phyloP scores from a whole-genome alignment of 2,329 filamentous ascomycete genomes.

The Botrytis cinerea region DNA sequence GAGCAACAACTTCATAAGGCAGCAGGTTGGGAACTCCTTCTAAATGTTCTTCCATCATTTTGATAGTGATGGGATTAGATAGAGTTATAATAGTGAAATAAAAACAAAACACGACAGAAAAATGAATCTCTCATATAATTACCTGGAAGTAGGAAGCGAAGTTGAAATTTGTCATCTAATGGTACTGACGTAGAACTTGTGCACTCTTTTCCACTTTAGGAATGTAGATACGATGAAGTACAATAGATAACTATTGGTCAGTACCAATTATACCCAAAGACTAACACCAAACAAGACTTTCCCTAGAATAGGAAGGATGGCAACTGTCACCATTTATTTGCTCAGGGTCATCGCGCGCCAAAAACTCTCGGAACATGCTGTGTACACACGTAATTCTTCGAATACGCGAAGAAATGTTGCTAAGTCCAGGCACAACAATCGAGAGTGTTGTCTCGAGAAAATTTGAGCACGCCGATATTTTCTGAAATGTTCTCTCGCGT shows the following conservation, averaged over 20 bases:
- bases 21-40: not conserved
- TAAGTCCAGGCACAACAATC: too few relatives aligned
- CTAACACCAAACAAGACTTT: not conserved
- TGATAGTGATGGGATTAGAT: not conserved
- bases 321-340: not conserved
- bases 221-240: not conserved
- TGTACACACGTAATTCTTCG: not conserved
- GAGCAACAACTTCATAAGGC: not conserved
- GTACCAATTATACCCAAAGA: not conserved
- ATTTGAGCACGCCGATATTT: not conserved
- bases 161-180: not conserved
- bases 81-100: not conserved
- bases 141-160: not conserved
- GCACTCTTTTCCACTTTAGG: not conserved
- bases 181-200: not conserved
- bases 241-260: not conserved
- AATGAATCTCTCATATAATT: not conserved
- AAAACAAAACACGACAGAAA: not conserved
- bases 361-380: not conserved
- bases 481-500: not conserved
- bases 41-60: not conserved
- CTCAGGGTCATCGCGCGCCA: not conserved
- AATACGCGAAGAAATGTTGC: not conserved
- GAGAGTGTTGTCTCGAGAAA: not conserved
- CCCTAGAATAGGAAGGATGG: not conserved